phyloP scores from a whole-genome alignment of 176 grass and related monocot species.

The Triticum monococcum region DNA sequence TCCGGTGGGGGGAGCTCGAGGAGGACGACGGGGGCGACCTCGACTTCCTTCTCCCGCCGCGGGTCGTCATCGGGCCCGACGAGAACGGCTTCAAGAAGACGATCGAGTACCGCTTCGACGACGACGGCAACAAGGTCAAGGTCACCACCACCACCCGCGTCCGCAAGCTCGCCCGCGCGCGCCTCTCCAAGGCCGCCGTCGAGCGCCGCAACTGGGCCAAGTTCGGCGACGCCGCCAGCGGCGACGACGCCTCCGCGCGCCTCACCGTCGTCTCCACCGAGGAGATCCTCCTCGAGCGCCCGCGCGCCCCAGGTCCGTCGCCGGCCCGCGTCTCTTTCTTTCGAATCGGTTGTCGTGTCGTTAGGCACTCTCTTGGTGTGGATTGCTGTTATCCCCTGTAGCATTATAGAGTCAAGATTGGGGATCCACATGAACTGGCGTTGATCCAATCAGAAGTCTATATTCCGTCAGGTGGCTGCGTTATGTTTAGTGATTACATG shows the following conservation, averaged over 20 bases:
- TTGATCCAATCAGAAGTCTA: neutral
- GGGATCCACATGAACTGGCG: neutral
- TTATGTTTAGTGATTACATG: neutral
- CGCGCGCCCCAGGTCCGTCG: slow-evolving; percentile 50
- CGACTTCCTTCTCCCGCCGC: slow-evolving; percentile 85
- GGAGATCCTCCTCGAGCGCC: slow-evolving; percentile 69
- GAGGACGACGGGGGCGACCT: slow-evolving; percentile 57
- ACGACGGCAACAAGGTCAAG: slow-evolving; percentile 86
- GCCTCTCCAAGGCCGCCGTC: slow-evolving; percentile 3
- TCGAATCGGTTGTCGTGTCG: neutral
- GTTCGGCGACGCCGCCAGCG: slow-evolving; percentile 9
- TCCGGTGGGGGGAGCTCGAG: slow-evolving; percentile 18
- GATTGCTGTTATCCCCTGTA: neutral
- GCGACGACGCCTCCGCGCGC: slow-evolving; percentile 38
- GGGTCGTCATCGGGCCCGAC: slow-evolving; percentile 68
- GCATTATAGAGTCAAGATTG: neutral
- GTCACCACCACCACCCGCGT: slow-evolving; percentile 78
- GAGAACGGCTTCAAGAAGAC: slow-evolving; percentile 74
- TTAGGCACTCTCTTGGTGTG: neutral
- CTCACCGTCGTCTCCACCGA: slow-evolving; percentile 74
- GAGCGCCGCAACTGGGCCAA: neutral
- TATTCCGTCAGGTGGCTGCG: neutral
- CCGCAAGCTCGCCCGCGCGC: slow-evolving; percentile 23
- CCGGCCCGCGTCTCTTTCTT: neutral
- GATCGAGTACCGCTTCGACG: slow-evolving; percentile 86